These are phyloP conservation scores for Hippophae gyantsensis DNA, from an alignment of 306 rosid species.

Conservation along the genomic window DNA sequence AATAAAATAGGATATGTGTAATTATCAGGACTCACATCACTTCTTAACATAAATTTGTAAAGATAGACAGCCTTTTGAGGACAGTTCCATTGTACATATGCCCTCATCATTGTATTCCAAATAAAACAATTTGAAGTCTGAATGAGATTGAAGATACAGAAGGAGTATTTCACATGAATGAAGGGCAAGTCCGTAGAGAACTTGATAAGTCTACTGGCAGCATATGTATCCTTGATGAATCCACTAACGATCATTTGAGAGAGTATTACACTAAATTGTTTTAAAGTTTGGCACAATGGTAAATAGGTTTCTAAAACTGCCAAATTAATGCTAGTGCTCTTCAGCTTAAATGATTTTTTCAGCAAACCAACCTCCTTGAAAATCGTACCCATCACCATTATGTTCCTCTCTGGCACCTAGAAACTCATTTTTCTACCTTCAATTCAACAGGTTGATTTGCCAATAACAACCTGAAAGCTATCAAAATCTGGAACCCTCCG, in stretches of 20 bases:
- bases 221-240: constrained; percentile 51
- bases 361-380: too few species aligned
- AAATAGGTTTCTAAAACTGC: constrained; percentile 36
- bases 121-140: constrained; percentile 52
- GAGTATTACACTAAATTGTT: constrained; percentile 42
- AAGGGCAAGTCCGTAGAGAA: constrained; percentile 33
- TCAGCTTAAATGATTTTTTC: too few species aligned
- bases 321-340: constrained; percentile 29
- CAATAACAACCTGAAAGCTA: constrained; percentile 48
- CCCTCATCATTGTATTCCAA: constrained; percentile 73
- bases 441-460: constrained; percentile 64
- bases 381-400: too few species aligned
- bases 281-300: constrained; percentile 28
- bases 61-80: constrained; percentile 32
- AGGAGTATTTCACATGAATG: constrained; percentile 32
- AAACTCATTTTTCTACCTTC: constrained; percentile 34
- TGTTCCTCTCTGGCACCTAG: too few species aligned
- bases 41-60: constrained; percentile 29
- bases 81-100: constrained; percentile 36
- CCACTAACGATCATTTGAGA: constrained; percentile 64
- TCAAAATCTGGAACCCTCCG: constrained; percentile 39
- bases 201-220: constrained; percentile 55
- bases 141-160: constrained; percentile 38
- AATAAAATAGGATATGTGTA: constrained; percentile 61
- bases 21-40: constrained; percentile 27